Evolutionary conservation across 306 rosid species (phyloP), one percentile per base, ranked within the genome.

Genomic region (Castanopsis chinensis): DNA sequence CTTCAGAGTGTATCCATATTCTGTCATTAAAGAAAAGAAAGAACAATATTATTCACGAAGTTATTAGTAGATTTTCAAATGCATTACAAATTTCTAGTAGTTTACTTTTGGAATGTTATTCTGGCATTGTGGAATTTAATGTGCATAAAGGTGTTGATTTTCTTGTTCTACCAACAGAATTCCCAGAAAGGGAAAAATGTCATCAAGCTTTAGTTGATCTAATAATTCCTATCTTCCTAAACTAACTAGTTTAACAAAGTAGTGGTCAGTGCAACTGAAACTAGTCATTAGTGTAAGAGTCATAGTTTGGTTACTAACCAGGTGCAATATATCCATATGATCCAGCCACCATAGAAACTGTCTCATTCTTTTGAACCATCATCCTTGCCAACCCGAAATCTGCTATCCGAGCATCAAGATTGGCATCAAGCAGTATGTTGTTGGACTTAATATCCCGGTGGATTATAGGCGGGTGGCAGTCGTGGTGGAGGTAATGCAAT

Each of bases 241-340:
- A 9, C 12, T 21, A 23, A 23, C 45, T 30, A 30, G 49, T 65
- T 65, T 65, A 3, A 32, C 49, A 65, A 32, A 23, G 18, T 32
- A 32, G 43, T 0, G 45, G 56, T 43, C 13, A 43, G n/a, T 70
- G 43, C 45, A 30, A 43, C 5, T 14, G 13, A 68, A 17, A 33
- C 37, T 14, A 9, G 11, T 68, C 49, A 35, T 68, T 30, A 35
- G 33, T 67, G 52, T 33, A 6, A 67, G 49, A 30, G 12, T 0
- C 1, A 30, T 49, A 49, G 53, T 25, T 17, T 27, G 5, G 53
- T 8, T 19, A 64, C 83, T 81, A 65, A 95, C 99, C 99, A 20
- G 98, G 99, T 33, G 99, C 98, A 6, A 96, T 96, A 35, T 96
- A 96, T 72, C 99, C 99, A 4, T 92, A 96, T 61, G 98, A 93